Base-by-base conservation (phyloP, 805 yeast genomes). In the Teunomyces panamensis region DNA sequence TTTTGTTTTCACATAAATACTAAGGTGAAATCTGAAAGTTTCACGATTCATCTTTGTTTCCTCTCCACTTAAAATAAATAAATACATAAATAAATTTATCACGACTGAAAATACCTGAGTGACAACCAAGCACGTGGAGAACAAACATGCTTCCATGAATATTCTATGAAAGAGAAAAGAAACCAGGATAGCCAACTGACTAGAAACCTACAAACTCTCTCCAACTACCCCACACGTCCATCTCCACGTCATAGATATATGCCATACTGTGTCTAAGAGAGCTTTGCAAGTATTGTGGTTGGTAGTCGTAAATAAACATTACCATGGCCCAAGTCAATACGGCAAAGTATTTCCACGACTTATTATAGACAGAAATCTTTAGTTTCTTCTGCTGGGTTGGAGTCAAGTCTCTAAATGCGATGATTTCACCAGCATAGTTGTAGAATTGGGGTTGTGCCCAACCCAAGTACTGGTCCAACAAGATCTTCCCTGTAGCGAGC, bases 301-400 rank as follows among this genome's bases (percentile, higher is more conserved):
- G 84, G 49, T 72, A 70, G 48, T 84, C 77, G 63, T 85, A 86
- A 44, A 87, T 70, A 57, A 78, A 74, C 91, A 87, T 85, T 33
- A 85, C 87, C 24, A 78, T 59, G 0, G 84, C 92, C 95, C 95
- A 87, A 7, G 81, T 73, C 6, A 81, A 50, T 11, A 84, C 80
- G 1, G 90, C 84, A 55, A 82, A 79, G 39, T 77, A 60, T 39
- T 78, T 70, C 89, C 90, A 87, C 17, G 54, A 48, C 42, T 43
- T 54, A 47, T 51, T 43, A 43, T 55, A 55, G 11, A 62, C 50
- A 20, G 50, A 47, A 17, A 50, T 48, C 51, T 61, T 67, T 45
- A 71, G 59, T 46, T 66, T 65, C 44, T 56, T 56, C 45, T 69
- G 68, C 54, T 73, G 78, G 28, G 49, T 52, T 10, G 55, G 52